phyloP scores from a whole-genome alignment of 768 basidiomycete species.

The Sarcodon aspratus region DNA sequence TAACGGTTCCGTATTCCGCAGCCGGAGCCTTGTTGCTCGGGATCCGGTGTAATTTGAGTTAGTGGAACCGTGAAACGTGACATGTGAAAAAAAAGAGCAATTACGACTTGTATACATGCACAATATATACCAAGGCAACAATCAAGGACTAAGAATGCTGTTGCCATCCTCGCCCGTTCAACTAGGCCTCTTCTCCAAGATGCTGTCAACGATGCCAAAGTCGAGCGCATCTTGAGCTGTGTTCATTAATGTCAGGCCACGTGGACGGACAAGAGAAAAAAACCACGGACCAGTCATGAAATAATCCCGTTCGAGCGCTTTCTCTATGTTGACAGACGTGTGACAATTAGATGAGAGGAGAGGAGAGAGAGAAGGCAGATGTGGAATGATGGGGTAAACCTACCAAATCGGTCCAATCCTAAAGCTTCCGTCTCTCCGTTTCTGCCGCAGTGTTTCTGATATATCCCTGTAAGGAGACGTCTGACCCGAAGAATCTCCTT shows the following conservation, averaged over 20 bases:
- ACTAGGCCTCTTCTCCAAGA: slow-evolving; percentile 68
- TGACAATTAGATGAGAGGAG: slow-evolving; percentile 11
- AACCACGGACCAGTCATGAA: slow-evolving; percentile 72
- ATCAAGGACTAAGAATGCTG: too few species aligned
- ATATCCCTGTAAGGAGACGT: slow-evolving; percentile 74
- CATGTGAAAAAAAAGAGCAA: too few species aligned
- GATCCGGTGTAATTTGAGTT: too few species aligned
- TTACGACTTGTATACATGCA: too few species aligned
- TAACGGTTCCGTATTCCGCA: too few species aligned
- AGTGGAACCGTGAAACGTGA: too few species aligned
- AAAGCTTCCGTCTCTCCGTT: slow-evolving; percentile 50
- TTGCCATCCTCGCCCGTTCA: slow-evolving; percentile 25
- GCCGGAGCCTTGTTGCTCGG: too few species aligned
- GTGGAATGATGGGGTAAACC: slow-evolving; percentile 10
- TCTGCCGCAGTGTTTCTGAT: slow-evolving; percentile 74
- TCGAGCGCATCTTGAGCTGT: slow-evolving; percentile 77
- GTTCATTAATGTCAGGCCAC: slow-evolving; percentile 8
- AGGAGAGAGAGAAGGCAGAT: slow-evolving; percentile 3
- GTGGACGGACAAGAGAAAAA: neutral
- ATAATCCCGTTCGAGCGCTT: slow-evolving; percentile 87
- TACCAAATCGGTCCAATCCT: slow-evolving; percentile 73
- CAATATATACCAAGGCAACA: too few species aligned
- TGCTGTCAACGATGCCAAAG: slow-evolving; percentile 90
- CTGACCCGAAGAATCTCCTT: slow-evolving; percentile 90
- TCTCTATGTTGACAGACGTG: slow-evolving; percentile 35